Conservation (phyloP, 2,329 filamentous ascomycete genomes). For the Fusarium mundagurra region DNA sequence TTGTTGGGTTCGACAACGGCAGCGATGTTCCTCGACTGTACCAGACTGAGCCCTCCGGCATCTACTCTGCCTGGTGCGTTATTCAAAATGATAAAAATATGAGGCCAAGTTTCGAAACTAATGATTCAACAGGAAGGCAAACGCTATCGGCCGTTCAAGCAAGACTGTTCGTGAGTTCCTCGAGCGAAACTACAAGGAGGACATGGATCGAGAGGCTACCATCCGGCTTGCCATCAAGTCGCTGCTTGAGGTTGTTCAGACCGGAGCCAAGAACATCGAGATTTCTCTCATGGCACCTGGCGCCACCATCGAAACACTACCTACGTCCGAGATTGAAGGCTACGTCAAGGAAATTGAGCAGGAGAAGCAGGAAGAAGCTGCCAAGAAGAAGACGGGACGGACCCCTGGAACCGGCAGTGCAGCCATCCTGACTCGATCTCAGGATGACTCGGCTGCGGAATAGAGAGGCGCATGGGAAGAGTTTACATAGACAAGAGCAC, state of each 20-base stretch:
- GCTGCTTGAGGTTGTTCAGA: conserved; percentile 96
- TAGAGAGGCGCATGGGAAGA: conserved; percentile 38
- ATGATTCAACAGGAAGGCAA: conserved; percentile 82
- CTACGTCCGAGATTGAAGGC: conserved; percentile 93
- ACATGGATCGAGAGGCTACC: conserved; percentile 95
- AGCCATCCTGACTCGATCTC: conserved; percentile 76
- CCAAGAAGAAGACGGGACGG: conserved; percentile 91
- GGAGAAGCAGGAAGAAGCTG: conserved; percentile 98
- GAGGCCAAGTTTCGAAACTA: background rate
- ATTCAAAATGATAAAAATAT: background rate
- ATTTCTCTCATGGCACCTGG: conserved; percentile 98
- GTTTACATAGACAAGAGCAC: conserved; percentile 42
- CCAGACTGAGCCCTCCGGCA: conserved; percentile 98
- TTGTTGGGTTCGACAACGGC: conserved; percentile 97
- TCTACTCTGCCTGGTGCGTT: conserved; percentile 95
- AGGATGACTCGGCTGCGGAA: conserved; percentile 53
- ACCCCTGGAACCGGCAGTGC: conserved; percentile 75
- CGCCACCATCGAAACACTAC: conserved; percentile 90
- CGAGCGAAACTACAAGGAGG: conserved; percentile 98
- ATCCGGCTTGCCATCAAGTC: conserved; percentile 99
- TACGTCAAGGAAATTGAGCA: conserved; percentile 99
- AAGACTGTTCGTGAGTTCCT: conserved; percentile 99
- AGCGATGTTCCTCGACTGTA: conserved; percentile 90
- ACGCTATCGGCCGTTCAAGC: conserved; percentile 96
- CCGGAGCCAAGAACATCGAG: conserved; percentile 99